Evolutionary conservation across 306 rosid species (phyloP).

Genomic region (Crotalaria pallida): DNA sequence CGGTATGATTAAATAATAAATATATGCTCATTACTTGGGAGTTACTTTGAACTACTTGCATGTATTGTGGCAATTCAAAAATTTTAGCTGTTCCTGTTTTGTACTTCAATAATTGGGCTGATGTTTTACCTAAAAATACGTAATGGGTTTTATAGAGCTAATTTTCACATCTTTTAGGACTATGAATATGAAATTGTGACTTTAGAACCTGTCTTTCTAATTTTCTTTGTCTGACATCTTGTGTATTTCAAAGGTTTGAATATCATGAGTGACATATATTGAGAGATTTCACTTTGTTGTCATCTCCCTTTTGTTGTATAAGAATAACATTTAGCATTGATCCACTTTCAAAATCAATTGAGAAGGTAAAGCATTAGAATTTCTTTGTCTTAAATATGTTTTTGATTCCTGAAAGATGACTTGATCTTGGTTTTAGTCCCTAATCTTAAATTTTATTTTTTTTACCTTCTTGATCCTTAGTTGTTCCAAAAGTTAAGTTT

Average conservation of each 20-base stretch:
- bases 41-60: not conserved
- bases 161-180: not conserved
- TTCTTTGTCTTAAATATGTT: too few species aligned
- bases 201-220: not conserved
- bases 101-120: not conserved
- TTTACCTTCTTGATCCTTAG: too few species aligned
- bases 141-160: not conserved
- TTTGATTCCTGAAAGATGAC: too few species aligned
- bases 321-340: not conserved
- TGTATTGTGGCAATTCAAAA: not conserved
- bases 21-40: not conserved
- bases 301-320: not conserved
- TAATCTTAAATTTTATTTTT: too few species aligned
- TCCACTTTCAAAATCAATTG: not conserved
- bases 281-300: not conserved
- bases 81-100: not conserved
- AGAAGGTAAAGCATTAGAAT: not conserved
- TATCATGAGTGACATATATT: too few species aligned
- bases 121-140: not conserved
- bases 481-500: too few species aligned
- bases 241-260: not conserved
- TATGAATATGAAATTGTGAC: not conserved
- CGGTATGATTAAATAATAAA: not conserved
- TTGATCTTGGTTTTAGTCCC: too few species aligned
- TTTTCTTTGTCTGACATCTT: not conserved